Conservation (phyloP, 441 rosid genomes). For the Mallotus japonicus region DNA sequence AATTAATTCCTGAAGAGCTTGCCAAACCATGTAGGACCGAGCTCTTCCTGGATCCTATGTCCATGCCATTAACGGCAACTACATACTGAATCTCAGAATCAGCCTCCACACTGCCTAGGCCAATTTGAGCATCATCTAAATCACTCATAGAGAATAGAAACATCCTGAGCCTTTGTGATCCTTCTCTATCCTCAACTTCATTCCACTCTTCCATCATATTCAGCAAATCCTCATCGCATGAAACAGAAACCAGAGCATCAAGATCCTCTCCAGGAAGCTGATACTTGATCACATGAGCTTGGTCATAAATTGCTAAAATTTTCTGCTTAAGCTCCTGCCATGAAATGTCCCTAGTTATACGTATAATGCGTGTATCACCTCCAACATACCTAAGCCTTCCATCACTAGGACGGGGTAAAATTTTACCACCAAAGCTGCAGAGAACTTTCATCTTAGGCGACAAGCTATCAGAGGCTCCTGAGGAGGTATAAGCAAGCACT, state of each 20-base stretch:
- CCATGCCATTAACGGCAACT: constrained; percentile 88
- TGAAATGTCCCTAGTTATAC: constrained; percentile 58
- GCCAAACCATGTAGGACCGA: constrained; percentile 41
- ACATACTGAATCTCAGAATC: constrained; percentile 81
- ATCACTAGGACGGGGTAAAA: constrained; percentile 86
- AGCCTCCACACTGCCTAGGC: constrained; percentile 50
- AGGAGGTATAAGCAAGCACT: constrained; percentile 39
- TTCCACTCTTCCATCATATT: constrained; percentile 91
- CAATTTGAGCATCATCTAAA: constrained; percentile 64
- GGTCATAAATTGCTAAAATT: constrained; percentile 54
- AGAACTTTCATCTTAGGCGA: constrained; percentile 58
- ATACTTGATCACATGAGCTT: constrained; percentile 62
- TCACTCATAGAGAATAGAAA: constrained; percentile 72
- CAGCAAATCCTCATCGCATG: constrained; percentile 82
- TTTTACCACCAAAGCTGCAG: constrained; percentile 91
- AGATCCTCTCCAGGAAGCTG: constrained; percentile 96
- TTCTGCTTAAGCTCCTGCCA: constrained; percentile 69
- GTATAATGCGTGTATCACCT: constrained; percentile 75
- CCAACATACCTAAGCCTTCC: constrained; percentile 90
- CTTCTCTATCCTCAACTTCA: constrained; percentile 56
- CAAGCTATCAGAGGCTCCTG: constrained; percentile 52
- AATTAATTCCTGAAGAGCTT: constrained; percentile 51
- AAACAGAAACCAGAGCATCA: constrained; percentile 83
- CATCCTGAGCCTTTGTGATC: constrained; percentile 66
- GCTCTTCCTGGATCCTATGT: constrained; percentile 48